Percentiles rank a stretch among this genome's conserved stretches.
Conservation (phyloP, 768 basidiomycete genomes). For the Nevesoporus exiguus region DNA sequence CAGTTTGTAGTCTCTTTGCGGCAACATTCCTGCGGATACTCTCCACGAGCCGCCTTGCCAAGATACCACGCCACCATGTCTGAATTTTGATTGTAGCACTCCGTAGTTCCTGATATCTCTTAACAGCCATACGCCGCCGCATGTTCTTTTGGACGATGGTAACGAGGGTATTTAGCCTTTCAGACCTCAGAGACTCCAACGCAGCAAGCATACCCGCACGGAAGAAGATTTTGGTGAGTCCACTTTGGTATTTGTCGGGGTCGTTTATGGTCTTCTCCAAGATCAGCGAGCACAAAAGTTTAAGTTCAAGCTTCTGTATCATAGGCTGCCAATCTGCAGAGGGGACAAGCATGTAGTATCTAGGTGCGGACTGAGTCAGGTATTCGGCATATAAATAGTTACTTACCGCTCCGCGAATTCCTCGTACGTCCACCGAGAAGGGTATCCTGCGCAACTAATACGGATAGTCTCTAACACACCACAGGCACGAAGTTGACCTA, state of each 20-base stretch:
- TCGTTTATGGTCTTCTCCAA: constrained; percentile 86
- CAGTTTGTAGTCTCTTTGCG: constrained; percentile 73
- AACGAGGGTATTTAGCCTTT: constrained; percentile 84
- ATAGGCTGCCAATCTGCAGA: constrained; percentile 84
- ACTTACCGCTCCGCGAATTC: constrained; percentile 95
- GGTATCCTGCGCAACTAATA: constrained; percentile 98
- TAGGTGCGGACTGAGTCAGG: constrained; percentile 33
- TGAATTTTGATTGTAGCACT: constrained; percentile 81
- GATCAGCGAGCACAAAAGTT: constrained; percentile 77
- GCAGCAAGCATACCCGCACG: constrained; percentile 98
- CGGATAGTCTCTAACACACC: constrained; percentile 99
- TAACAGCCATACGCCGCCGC: constrained; percentile 79
- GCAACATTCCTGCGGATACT: constrained; percentile 69
- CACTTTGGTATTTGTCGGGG: constrained; percentile 94
- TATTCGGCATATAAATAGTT: constrained; percentile 3
- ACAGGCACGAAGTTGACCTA: constrained; percentile 93
- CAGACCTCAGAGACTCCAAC: constrained; percentile 85
- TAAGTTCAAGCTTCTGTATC: constrained; percentile 79
- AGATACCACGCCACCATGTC: constrained; percentile 89
- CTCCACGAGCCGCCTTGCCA: constrained; percentile 70
- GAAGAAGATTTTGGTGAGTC: constrained; percentile 98
- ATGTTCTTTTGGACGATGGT: constrained; percentile 98
- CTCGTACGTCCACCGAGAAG: constrained; percentile 96
- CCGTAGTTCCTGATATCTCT: constrained; percentile 70
- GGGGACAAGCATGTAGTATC: constrained; percentile 95